Conservation (phyloP, 495 filamentous ascomycete species). For the Neurospora tetrasperma region DNA sequence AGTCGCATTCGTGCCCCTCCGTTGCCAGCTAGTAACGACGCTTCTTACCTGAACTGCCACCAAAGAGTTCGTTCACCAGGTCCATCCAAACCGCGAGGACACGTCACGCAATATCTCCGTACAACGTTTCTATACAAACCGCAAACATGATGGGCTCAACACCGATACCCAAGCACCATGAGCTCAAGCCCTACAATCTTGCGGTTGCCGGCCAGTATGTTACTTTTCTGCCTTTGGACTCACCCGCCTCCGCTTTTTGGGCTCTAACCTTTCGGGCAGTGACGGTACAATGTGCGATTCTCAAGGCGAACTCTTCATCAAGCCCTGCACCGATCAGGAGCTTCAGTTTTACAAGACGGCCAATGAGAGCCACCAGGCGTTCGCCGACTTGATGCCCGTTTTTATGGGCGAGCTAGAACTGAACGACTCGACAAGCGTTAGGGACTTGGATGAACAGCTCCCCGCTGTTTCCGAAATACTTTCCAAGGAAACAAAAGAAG, state of each 20-base stretch:
- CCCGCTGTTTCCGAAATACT: conserved; percentile 32
- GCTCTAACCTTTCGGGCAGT: conserved; percentile 35
- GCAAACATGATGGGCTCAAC: conserved; percentile 21
- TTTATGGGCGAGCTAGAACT: conserved; percentile 70
- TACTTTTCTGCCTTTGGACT: conserved; percentile 1
- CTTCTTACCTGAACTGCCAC: background rate
- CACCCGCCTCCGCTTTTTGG: background rate
- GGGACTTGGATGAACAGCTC: conserved; percentile 42
- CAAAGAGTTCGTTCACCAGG: background rate
- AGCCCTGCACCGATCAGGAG: conserved; percentile 82
- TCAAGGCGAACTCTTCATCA: conserved; percentile 81
- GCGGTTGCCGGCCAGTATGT: conserved; percentile 94
- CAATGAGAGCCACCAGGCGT: conserved; percentile 48
- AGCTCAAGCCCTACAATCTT: conserved; percentile 64
- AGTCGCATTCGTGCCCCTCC: background rate
- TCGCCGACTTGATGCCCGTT: conserved; percentile 71
- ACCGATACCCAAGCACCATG: conserved; percentile 35
- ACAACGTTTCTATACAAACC: background rate
- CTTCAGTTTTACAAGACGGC: conserved; percentile 87
- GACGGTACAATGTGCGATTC: conserved; percentile 83
- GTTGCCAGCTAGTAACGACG: background rate
- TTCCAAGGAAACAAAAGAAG: conserved; percentile 31
- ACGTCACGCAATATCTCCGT: background rate
- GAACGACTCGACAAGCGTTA: conserved; percentile 31
- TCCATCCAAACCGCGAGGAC: background rate